Percentiles rank a stretch among this genome's conserved stretches.
These are phyloP conservation scores for Rhizopogon vesiculosus DNA, from an alignment of 768 basidiomycete genomes.

Conservation along the genomic window DNA sequence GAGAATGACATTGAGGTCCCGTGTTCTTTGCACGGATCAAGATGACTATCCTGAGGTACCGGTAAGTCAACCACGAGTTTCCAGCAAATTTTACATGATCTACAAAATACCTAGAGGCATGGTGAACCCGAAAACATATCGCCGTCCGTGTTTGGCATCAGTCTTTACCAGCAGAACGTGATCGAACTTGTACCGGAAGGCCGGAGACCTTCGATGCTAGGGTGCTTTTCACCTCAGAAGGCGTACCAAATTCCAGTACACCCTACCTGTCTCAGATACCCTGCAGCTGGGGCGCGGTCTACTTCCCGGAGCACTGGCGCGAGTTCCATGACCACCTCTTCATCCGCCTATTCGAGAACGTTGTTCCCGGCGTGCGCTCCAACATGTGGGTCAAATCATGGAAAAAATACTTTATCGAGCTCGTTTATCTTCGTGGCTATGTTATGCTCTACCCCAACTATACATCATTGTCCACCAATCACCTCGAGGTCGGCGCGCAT, in stretches of 20 bases:
- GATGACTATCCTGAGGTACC: constrained; percentile 72
- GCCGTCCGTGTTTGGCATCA: constrained; percentile 66
- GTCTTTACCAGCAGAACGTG: constrained; percentile 83
- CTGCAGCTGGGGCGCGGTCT: constrained; percentile 89
- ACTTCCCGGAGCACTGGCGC: constrained; percentile 87
- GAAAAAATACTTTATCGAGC: constrained; percentile 89
- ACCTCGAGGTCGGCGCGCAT: constrained; percentile 80
- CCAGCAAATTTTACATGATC: background rate
- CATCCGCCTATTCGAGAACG: constrained; percentile 55
- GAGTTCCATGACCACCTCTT: constrained; percentile 80
- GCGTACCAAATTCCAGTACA: constrained; percentile 37
- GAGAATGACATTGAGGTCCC: constrained; percentile 88
- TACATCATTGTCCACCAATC: constrained; percentile 83
- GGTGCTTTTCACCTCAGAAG: constrained; percentile 41
- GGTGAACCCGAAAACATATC: constrained; percentile 37
- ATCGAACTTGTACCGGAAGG: constrained; percentile 69
- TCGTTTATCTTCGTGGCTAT: constrained; percentile 76
- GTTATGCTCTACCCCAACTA: constrained; percentile 84
- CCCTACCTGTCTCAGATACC: constrained; percentile 87
- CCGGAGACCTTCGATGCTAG: constrained; percentile 66
- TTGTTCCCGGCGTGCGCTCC: constrained; percentile 76
- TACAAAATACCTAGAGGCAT: constrained; percentile 41
- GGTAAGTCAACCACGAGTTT: constrained; percentile 33
- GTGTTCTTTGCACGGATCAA: constrained; percentile 85
- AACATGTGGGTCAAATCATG: constrained; percentile 80